Conservation (phyloP, 495 filamentous ascomycete species). For the Physcia stellaris region DNA sequence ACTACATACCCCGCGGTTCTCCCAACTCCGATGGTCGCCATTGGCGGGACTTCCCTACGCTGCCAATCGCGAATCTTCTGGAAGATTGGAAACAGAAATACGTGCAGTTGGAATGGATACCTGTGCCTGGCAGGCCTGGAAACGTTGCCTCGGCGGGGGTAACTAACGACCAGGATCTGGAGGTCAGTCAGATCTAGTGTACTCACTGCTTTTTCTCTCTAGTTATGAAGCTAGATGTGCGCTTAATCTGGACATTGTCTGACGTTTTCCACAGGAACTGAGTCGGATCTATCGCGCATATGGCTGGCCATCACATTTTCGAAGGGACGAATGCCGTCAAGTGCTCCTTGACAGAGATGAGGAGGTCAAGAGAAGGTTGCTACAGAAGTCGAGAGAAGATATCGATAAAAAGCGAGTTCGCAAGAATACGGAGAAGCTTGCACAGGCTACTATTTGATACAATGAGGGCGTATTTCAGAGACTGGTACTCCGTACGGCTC, state of each 20-base stretch:
- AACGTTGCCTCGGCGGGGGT: not conserved
- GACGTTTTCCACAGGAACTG: too few species aligned
- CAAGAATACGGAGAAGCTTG: too few species aligned
- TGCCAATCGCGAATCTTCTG: not conserved
- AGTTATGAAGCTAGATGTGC: too few species aligned
- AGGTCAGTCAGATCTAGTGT: too few species aligned
- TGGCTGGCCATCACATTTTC: slow-evolving; percentile 1
- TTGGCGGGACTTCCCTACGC: not conserved
- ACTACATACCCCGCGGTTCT: not conserved
- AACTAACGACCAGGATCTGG: not conserved
- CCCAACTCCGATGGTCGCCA: not conserved
- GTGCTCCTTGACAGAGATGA: not conserved
- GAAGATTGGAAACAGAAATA: not conserved
- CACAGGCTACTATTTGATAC: not conserved
- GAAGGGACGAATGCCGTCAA: not conserved
- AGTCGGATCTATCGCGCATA: not conserved
- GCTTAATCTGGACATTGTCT: too few species aligned
- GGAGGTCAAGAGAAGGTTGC: not conserved
- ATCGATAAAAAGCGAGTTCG: not conserved
- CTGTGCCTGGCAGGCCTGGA: not conserved
- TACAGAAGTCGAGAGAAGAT: not conserved
- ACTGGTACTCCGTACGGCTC: not conserved
- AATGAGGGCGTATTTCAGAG: not conserved
- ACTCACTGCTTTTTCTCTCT: too few species aligned
- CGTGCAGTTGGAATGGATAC: not conserved